These are phyloP conservation scores for Erigeron canadensis DNA, from an alignment of 129 eudicot species.

Conservation along the genomic window DNA sequence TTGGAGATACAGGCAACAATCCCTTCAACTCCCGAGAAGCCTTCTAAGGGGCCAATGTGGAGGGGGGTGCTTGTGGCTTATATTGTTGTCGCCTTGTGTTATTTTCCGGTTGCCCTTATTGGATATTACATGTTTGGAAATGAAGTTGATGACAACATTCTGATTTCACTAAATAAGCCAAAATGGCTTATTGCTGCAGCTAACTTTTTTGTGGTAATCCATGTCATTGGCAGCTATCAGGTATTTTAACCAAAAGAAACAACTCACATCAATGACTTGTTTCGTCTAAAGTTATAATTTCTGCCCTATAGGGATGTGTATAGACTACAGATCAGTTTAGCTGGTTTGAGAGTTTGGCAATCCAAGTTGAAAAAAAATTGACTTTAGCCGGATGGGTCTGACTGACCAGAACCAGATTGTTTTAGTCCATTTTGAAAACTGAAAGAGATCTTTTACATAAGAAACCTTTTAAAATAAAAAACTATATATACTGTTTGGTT, in stretches of 20 bases:
- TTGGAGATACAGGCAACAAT: conserved; percentile 78
- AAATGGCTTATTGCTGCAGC: conserved; percentile 75
- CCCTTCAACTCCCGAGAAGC: conserved; percentile 73
- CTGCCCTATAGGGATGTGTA: background rate
- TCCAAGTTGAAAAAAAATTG: background rate
- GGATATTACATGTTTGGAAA: conserved; percentile 64
- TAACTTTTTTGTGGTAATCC: conserved; percentile 67
- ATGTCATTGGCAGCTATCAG: conserved; percentile 79
- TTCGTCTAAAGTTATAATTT: background rate
- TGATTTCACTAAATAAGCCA: conserved; percentile 56
- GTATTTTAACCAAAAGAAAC: conserved; percentile 26
- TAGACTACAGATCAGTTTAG: background rate
- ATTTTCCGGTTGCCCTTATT: conserved; percentile 70
- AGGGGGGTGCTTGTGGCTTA: conserved; percentile 68
- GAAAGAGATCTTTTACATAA: too few relatives aligned
- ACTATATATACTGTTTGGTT: background rate
- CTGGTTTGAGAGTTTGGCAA: background rate
- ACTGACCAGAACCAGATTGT: background rate
- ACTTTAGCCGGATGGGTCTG: too few relatives aligned
- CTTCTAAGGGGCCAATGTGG: conserved; percentile 82
- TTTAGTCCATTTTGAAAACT: background rate
- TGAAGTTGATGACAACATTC: conserved; percentile 53
- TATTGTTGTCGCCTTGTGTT: conserved; percentile 61
- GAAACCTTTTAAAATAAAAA: too few relatives aligned
- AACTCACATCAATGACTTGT: background rate